Conservation (phyloP, 2,329 filamentous ascomycete genomes). For the Emergomyces africanus region DNA sequence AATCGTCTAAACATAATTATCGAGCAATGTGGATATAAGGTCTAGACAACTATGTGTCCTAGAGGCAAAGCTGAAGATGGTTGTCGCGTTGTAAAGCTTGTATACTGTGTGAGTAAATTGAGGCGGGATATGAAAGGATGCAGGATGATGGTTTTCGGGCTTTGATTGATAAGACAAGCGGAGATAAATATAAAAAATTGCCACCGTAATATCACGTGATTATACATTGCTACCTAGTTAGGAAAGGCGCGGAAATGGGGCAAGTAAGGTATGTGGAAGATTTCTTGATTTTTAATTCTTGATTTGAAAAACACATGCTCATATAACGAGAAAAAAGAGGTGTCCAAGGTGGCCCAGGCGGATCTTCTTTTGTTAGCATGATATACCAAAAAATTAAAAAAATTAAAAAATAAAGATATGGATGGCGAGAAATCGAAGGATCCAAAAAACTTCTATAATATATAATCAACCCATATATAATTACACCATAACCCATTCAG, state of each 20-base stretch:
- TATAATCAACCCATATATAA: not conserved
- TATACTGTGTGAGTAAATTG: not conserved
- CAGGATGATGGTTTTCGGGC: not conserved
- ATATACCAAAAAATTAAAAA: too few relatives aligned
- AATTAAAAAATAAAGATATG: not conserved
- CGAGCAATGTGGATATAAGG: not conserved
- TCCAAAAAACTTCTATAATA: not conserved
- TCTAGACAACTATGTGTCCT: not conserved
- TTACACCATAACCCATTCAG: conserved; percentile 71
- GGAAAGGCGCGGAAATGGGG: too few relatives aligned
- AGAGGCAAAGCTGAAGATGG: not conserved
- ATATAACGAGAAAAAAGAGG: not conserved
- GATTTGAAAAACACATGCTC: not conserved
- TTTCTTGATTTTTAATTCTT: too few relatives aligned
- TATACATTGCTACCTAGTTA: too few relatives aligned
- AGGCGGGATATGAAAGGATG: not conserved
- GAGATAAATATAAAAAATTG: not conserved
- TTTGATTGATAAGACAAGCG: conserved; percentile 2
- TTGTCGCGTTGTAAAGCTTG: not conserved
- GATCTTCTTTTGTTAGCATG: too few relatives aligned
- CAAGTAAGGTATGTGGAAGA: too few relatives aligned
- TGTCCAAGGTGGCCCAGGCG: not conserved
- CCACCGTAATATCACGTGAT: not conserved
- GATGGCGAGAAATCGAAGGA: not conserved
- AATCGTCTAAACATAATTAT: conserved; percentile 46